Conservation (phyloP, 2,329 filamentous ascomycete genomes). For the Alternaria ethzedia region DNA sequence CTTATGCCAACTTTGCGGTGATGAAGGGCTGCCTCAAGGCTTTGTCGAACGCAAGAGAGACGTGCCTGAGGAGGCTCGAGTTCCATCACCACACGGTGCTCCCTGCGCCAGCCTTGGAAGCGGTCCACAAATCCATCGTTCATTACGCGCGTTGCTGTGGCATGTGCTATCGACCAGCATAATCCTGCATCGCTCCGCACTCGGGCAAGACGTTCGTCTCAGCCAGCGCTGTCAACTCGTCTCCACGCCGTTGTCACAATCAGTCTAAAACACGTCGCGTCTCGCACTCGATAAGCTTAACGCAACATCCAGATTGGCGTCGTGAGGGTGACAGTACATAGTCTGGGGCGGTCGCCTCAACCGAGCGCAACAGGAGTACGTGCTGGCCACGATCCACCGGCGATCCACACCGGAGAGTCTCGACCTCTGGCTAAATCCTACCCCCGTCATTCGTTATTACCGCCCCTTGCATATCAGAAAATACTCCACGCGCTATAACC, state of each 20-base stretch:
- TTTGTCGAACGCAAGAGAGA: conserved; percentile 7
- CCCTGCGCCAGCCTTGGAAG: conserved; percentile 1
- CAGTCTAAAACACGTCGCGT: conserved; percentile 4
- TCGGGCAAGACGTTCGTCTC: conserved; percentile 16
- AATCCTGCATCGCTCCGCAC: conserved; percentile 10
- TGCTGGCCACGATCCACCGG: conserved; percentile 5
- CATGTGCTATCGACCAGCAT: conserved; percentile 7
- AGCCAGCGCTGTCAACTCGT: conserved; percentile 6
- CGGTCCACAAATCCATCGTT: conserved; percentile 4
- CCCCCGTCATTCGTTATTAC: conserved; percentile 15
- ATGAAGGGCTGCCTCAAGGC: not conserved
- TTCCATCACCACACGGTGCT: conserved; percentile 6
- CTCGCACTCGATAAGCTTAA: conserved; percentile 10
- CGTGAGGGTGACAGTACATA: conserved; percentile 3
- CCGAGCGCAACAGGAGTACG: conserved; percentile 4
- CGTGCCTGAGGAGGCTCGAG: conserved; percentile 5
- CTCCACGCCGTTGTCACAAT: conserved; percentile 1
- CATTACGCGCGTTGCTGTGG: conserved; percentile 12
- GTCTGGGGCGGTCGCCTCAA: conserved; percentile 8
- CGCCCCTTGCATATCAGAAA: conserved; percentile 10
- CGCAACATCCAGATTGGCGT: not conserved
- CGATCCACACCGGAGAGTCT: conserved; percentile 7
- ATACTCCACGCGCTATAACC: conserved; percentile 2
- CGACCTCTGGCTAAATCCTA: conserved; percentile 12
- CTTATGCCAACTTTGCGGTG: not conserved